Evolutionary conservation across 129 eudicot genomes (phyloP).

Genomic region (Arctium lappa): DNA sequence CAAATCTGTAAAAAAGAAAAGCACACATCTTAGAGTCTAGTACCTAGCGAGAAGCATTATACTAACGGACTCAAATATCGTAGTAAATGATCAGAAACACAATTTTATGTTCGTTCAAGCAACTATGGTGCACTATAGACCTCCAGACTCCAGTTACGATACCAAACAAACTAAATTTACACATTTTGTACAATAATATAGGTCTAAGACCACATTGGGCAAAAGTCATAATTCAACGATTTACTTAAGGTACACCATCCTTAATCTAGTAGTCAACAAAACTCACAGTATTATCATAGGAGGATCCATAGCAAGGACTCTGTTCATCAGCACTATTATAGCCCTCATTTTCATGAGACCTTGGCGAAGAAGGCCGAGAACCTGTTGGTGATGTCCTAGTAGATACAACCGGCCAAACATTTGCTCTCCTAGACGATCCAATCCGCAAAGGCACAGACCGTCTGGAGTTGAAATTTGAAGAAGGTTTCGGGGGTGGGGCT

Average conservation of each 20-base stretch:
- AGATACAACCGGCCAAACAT: constrained; percentile 50
- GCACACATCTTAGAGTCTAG: neutral
- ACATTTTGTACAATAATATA: neutral
- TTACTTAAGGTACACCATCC: neutral
- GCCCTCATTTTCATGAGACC: constrained; percentile 75
- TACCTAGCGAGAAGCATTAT: too few species aligned
- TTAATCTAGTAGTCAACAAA: neutral
- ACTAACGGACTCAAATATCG: neutral
- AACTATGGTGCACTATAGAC: too few species aligned
- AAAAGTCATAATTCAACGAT: neutral
- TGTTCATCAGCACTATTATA: constrained; percentile 89
- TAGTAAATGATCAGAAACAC: too few species aligned
- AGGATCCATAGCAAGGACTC: constrained; percentile 49
- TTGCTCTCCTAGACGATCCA: constrained; percentile 55
- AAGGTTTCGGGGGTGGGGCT: constrained; percentile 63
- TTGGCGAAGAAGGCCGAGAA: constrained; percentile 72
- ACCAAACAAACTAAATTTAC: neutral
- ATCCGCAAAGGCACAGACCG: constrained; percentile 20
- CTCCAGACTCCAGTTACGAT: too few species aligned
- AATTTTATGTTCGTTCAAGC: too few species aligned
- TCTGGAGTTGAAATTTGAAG: constrained; percentile 34
- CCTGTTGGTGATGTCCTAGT: constrained; percentile 65
- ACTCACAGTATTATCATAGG: constrained; percentile 63
- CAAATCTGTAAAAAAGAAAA: neutral
- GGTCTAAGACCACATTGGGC: neutral